Percentiles rank a stretch among this genome's conserved stretches.
phyloP scores from a whole-genome alignment of 2,329 filamentous ascomycete genomes.

The Tolypocladium sp. region DNA sequence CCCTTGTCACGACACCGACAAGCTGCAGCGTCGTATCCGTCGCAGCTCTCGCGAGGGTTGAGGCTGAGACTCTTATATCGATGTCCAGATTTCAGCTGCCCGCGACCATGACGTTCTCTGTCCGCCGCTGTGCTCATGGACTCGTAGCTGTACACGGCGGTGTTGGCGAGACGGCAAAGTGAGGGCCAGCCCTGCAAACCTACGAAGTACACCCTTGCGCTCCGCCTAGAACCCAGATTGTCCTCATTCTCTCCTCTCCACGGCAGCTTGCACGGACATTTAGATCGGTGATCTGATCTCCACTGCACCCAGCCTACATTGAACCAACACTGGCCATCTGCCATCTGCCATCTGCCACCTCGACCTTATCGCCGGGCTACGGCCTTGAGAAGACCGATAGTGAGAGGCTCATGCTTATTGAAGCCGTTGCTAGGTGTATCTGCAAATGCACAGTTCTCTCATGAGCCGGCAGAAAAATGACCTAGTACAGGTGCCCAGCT shows the following conservation, averaged over 20 bases:
- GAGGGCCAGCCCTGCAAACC: background rate
- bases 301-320: background rate
- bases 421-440: too few relatives aligned
- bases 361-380: background rate
- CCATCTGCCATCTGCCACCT: too few relatives aligned
- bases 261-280: too few relatives aligned
- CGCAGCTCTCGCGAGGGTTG: background rate
- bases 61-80: background rate
- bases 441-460: too few relatives aligned
- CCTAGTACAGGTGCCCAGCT: too few relatives aligned
- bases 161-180: too few relatives aligned
- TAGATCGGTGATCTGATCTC: background rate
- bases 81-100: background rate
- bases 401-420: too few relatives aligned
- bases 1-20: background rate
- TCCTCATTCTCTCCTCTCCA: too few relatives aligned
- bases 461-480: too few relatives aligned
- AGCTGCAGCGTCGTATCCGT: background rate
- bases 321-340: background rate
- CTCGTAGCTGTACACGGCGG: too few relatives aligned
- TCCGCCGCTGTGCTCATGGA: background rate
- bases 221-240: too few relatives aligned
- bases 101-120: background rate
- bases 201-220: too few relatives aligned
- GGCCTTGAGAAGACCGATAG: background rate